Evolutionary conservation across 140 eudicot genomes (phyloP).

Genomic region (Cichorium intybus): DNA sequence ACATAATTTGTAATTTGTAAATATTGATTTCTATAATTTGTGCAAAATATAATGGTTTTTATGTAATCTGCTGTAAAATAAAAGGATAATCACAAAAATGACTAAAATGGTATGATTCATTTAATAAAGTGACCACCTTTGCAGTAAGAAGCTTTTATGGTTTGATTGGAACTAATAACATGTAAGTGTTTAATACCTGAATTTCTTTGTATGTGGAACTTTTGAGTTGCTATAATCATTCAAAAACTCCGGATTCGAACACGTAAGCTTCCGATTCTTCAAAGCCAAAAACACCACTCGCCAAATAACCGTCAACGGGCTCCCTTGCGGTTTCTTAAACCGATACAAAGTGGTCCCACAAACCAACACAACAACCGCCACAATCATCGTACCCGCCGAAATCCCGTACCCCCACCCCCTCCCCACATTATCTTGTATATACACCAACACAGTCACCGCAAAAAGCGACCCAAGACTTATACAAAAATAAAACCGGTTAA

Average conservation of each 20-base stretch:
- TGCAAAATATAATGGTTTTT: too few species aligned
- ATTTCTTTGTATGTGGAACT: slow-evolving; percentile 55
- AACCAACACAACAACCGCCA: slow-evolving; percentile 66
- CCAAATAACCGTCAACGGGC: slow-evolving; percentile 90
- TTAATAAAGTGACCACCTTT: too few species aligned
- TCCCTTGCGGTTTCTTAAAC: slow-evolving; percentile 75
- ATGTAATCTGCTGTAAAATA: too few species aligned
- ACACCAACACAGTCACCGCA: slow-evolving; percentile 80
- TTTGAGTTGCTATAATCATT: slow-evolving; percentile 54
- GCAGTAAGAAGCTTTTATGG: too few species aligned
- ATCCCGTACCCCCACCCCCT: slow-evolving; percentile 93
- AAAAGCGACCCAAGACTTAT: slow-evolving; percentile 86
- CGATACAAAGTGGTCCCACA: slow-evolving; percentile 71
- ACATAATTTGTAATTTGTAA: too few species aligned
- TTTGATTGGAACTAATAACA: too few species aligned
- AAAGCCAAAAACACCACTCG: slow-evolving; percentile 69
- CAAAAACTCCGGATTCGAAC: slow-evolving; percentile 40
- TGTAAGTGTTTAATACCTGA: too few species aligned
- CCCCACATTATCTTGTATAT: slow-evolving; percentile 91
- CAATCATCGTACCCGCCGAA: slow-evolving; percentile 84
- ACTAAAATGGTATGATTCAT: too few species aligned
- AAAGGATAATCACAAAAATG: too few species aligned
- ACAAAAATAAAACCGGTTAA: slow-evolving; percentile 85
- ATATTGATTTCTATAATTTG: too few species aligned
- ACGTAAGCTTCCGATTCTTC: slow-evolving; percentile 52